A percentile compares a stretch with the other conserved stretches of the same genome.
These are phyloP conservation scores for Juglanconis juglandina DNA, from an alignment of 2,329 filamentous ascomycete species.

Conservation along the genomic window DNA sequence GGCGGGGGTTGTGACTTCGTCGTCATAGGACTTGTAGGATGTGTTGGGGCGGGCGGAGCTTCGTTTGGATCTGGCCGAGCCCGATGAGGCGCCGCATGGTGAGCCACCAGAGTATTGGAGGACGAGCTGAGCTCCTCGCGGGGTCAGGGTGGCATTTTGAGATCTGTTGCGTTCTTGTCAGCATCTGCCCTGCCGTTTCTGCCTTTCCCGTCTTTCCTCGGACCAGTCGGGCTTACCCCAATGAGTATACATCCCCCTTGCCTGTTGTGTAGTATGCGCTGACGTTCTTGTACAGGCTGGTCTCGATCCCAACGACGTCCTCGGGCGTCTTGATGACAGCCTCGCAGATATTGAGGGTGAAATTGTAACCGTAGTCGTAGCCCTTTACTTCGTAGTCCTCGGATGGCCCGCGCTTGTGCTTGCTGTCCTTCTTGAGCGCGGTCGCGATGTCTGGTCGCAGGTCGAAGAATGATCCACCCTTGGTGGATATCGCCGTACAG, in stretches of 20 bases:
- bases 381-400: slow-evolving; percentile 64
- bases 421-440: slow-evolving; percentile 38
- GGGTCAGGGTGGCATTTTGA: slow-evolving; percentile 51
- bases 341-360: slow-evolving; percentile 78
- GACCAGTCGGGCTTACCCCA: slow-evolving; percentile 55
- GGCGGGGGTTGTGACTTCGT: slow-evolving; percentile 31
- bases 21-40: slow-evolving; percentile 25
- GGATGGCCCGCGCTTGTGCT: slow-evolving; percentile 39
- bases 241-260: slow-evolving; percentile 62
- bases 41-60: slow-evolving; percentile 26
- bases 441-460: slow-evolving; percentile 53
- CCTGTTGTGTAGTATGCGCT: slow-evolving; percentile 71
- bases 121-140: slow-evolving; percentile 70
- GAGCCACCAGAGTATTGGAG: slow-evolving; percentile 76
- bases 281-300: slow-evolving; percentile 64
- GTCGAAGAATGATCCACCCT: slow-evolving; percentile 55
- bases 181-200: not conserved
- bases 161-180: slow-evolving; percentile 37
- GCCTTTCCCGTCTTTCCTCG: not conserved
- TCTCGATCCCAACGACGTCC: slow-evolving; percentile 62
- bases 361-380: slow-evolving; percentile 76
- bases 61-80: slow-evolving; percentile 25
- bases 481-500: slow-evolving; percentile 55
- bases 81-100: slow-evolving; percentile 58
- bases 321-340: slow-evolving; percentile 66